These are phyloP conservation scores for Cladophialophora chaetospira DNA, from an alignment of 2,329 filamentous ascomycete species.

Conservation along the genomic window DNA sequence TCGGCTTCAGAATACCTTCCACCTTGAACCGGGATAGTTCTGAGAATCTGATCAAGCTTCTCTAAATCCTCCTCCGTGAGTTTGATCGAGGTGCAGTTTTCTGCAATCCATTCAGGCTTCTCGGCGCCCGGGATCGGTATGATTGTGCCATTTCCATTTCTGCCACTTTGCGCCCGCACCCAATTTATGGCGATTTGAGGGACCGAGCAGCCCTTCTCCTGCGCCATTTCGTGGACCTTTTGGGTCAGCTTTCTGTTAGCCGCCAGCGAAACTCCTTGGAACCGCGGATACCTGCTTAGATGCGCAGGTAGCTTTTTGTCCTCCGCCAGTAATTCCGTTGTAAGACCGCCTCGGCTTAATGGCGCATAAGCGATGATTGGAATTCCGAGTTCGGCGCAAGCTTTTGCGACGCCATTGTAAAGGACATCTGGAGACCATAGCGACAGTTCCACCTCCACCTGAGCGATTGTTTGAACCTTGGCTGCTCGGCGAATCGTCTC, in stretches of 20 bases:
- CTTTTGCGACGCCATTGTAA: conserved; percentile 46
- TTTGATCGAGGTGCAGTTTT: conserved; percentile 43
- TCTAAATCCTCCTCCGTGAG: conserved; percentile 40
- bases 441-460: conserved; percentile 55
- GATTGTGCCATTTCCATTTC: conserved; percentile 28
- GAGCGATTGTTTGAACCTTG: conserved; percentile 52
- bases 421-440: conserved; percentile 59
- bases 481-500: conserved; percentile 55
- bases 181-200: conserved; percentile 64
- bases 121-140: conserved; percentile 48
- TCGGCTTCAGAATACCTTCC: conserved; percentile 5
- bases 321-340: conserved; percentile 43
- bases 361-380: conserved; percentile 48
- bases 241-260: conserved; percentile 60
- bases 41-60: conserved; percentile 54
- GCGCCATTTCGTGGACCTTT: conserved; percentile 52
- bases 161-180: conserved; percentile 60
- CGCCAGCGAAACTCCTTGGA: conserved; percentile 46
- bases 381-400: conserved; percentile 40
- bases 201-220: conserved; percentile 56
- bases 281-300: conserved; percentile 39
- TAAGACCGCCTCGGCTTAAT: conserved; percentile 49
- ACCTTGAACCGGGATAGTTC: conserved; percentile 43
- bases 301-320: conserved; percentile 40
- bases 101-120: conserved; percentile 40